Percentiles rank a stretch among this genome's conserved stretches.
phyloP scores from a whole-genome alignment of 345 rosid species.

The Excoecaria cochinchinensis region DNA sequence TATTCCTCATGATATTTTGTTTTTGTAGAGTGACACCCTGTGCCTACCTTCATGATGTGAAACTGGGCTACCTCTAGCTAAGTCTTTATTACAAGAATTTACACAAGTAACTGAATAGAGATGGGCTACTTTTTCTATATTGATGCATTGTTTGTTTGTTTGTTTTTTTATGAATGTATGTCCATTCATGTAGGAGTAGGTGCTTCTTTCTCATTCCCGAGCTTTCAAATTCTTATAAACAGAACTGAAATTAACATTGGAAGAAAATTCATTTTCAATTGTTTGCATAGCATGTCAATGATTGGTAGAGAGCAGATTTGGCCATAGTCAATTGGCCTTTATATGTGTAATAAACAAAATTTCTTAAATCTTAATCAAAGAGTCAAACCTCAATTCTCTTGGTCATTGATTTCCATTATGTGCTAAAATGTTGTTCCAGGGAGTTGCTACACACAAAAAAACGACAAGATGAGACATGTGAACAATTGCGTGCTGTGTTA shows the following conservation, averaged over 20 bases:
- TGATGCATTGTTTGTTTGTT: neutral
- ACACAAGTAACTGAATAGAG: neutral
- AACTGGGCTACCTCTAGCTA: neutral
- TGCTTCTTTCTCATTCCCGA: neutral
- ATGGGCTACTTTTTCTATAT: neutral
- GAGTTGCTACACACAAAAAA: slow-evolving; percentile 62
- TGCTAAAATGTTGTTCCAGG: slow-evolving; percentile 39
- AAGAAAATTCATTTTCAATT: neutral
- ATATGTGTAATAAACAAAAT: neutral
- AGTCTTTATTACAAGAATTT: neutral
- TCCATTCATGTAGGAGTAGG: no score
- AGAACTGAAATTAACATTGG: neutral
- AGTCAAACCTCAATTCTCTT: neutral
- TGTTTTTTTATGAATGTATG: neutral
- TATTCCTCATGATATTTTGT: neutral
- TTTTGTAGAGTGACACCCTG: neutral
- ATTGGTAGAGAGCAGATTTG: neutral
- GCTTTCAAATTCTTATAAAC: neutral
- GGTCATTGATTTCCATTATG: slow-evolving; percentile 11
- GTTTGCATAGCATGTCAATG: neutral
- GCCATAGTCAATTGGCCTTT: neutral
- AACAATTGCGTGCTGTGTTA: slow-evolving; percentile 61
- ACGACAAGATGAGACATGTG: slow-evolving; percentile 55
- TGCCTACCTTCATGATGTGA: neutral
- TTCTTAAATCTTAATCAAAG: neutral